Conservation (phyloP, 331 rosid species). For the Saraca asoca region DNA sequence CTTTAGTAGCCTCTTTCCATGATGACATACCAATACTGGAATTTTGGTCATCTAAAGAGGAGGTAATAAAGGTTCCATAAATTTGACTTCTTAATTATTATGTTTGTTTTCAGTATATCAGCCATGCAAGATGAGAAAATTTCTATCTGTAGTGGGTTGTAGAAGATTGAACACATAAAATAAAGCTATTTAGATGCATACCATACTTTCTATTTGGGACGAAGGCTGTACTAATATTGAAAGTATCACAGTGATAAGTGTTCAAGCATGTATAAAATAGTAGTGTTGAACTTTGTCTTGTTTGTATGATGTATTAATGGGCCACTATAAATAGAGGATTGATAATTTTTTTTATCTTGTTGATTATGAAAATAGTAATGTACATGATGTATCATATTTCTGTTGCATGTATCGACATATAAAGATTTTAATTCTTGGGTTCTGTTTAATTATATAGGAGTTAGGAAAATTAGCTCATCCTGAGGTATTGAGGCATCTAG, state of each 20-base stretch:
- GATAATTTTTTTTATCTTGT: constrained; percentile 1
- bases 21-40: constrained; percentile 7
- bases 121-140: constrained; percentile 24
- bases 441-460: not conserved
- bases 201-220: constrained; percentile 3
- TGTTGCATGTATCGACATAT: not conserved
- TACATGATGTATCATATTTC: not conserved
- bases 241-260: constrained; percentile 8
- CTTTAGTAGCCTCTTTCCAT: constrained; percentile 17
- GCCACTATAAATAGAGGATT: not conserved
- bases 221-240: not conserved
- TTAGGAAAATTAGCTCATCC: not conserved
- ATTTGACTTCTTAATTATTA: not conserved
- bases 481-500: not conserved
- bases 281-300: constrained; percentile 10
- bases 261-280: not conserved
- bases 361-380: not conserved
- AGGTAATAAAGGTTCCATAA: not conserved
- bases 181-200: not conserved
- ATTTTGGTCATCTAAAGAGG: constrained; percentile 1
- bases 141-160: not conserved
- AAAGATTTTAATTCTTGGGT: not conserved
- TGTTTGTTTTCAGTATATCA: constrained; percentile 28
- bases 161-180: constrained; percentile 9
- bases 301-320: constrained; percentile 8